Evolutionary conservation across 306 rosid genomes (phyloP).

Genomic region (Arachis hypogaea): DNA sequence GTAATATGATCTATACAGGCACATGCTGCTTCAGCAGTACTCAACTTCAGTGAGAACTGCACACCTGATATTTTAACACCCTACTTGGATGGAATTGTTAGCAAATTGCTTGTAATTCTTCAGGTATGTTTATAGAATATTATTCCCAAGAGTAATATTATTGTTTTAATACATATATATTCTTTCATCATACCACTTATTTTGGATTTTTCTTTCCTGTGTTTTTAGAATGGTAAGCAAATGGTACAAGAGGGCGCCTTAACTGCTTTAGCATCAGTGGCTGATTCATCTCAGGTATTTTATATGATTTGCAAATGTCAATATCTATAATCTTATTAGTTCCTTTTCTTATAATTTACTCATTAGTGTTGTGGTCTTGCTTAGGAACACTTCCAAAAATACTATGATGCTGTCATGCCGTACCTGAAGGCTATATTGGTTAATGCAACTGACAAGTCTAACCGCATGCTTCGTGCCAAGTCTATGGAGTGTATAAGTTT

Average conservation of each 20-base stretch:
- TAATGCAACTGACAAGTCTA: slow-evolving; percentile 94
- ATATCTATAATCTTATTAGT: slow-evolving; percentile 26
- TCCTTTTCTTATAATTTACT: slow-evolving; percentile 34
- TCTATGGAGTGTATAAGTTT: slow-evolving; percentile 99
- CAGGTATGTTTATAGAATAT: slow-evolving; percentile 62
- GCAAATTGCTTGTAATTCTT: slow-evolving; percentile 91
- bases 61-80: slow-evolving; percentile 90
- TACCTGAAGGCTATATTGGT: slow-evolving; percentile 92
- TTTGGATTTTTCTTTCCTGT: slow-evolving; percentile 25
- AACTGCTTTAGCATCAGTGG: slow-evolving; percentile 98
- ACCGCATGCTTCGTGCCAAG: slow-evolving; percentile 99
- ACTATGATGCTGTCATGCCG: slow-evolving; percentile 97
- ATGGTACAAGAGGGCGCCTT: slow-evolving; percentile 99
- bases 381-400: slow-evolving; percentile 94
- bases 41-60: slow-evolving; percentile 98
- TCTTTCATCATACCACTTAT: not conserved
- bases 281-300: slow-evolving; percentile 98
- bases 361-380: slow-evolving; percentile 28
- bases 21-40: slow-evolving; percentile 99
- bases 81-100: slow-evolving; percentile 88
- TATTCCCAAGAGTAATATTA: not conserved
- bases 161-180: not conserved
- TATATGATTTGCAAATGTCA: slow-evolving; percentile 2
- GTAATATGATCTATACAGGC: slow-evolving; percentile 60
- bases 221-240: slow-evolving; percentile 88